Evolutionary conservation across 1,284 basidiomycete genomes (phyloP).

Genomic region (Naganishia cerealis): DNA sequence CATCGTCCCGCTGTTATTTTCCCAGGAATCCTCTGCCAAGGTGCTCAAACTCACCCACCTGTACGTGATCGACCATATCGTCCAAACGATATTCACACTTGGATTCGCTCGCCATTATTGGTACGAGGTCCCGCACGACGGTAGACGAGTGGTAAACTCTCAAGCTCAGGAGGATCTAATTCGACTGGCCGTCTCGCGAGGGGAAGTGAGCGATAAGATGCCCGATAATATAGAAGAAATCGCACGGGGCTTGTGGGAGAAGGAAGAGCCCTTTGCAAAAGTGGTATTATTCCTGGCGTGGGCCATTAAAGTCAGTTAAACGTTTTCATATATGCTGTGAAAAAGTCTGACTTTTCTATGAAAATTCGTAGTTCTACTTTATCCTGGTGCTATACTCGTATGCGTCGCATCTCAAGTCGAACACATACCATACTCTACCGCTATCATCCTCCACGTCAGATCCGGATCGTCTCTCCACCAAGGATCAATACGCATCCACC

Average conservation of each 20-base stretch:
- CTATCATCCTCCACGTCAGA: slow-evolving; percentile 48
- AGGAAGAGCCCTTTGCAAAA: slow-evolving; percentile 80
- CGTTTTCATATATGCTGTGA: neutral
- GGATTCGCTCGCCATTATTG: slow-evolving; percentile 89
- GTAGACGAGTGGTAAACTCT: slow-evolving; percentile 73
- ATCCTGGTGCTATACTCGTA: slow-evolving; percentile 88
- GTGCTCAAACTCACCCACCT: slow-evolving; percentile 87
- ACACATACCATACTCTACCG: slow-evolving; percentile 82
- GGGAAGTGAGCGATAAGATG: slow-evolving; percentile 43
- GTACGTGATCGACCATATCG: slow-evolving; percentile 85
- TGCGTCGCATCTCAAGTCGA: slow-evolving; percentile 85
- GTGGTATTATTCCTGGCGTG: slow-evolving; percentile 74
- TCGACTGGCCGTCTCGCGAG: slow-evolving; percentile 49
- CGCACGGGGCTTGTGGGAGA: slow-evolving; percentile 80
- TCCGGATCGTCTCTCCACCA: slow-evolving; percentile 14
- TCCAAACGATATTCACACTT: slow-evolving; percentile 88
- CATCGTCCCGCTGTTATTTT: neutral
- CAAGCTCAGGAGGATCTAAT: slow-evolving; percentile 81
- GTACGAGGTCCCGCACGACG: slow-evolving; percentile 86
- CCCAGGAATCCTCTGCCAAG: slow-evolving; percentile 78
- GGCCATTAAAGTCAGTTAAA: slow-evolving; percentile 75
- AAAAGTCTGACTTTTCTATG: neutral
- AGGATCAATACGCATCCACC: slow-evolving; percentile 32
- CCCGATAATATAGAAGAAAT: slow-evolving; percentile 59
- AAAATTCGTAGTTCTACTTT: slow-evolving; percentile 75